Conservation (phyloP, 1,284 basidiomycete species). For the Irpex sp. region DNA sequence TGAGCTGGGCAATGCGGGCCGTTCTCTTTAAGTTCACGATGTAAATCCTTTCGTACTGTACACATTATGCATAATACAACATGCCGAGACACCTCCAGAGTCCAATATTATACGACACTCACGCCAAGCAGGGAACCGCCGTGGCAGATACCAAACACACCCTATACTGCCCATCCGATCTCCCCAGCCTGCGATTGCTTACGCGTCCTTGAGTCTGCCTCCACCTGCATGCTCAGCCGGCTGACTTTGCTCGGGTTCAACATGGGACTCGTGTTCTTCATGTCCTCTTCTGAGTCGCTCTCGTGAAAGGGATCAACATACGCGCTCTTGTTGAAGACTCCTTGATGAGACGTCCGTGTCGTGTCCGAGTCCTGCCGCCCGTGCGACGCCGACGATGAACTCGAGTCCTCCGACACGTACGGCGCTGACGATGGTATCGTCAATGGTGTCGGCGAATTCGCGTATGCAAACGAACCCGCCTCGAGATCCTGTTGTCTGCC, state of each 20-base stretch:
- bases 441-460: background rate
- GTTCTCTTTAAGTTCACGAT: too few species aligned
- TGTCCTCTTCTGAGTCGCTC: background rate
- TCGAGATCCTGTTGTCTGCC: too few species aligned
- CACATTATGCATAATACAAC: too few species aligned
- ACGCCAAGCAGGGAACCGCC: background rate
- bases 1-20: too few species aligned
- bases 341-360: background rate
- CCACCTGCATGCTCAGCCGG: background rate
- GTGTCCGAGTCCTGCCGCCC: background rate
- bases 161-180: constrained; percentile 3
- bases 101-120: background rate
- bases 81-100: background rate
- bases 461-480: background rate
- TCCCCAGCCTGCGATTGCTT: background rate
- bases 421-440: background rate
- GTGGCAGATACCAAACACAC: background rate
- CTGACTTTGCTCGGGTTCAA: background rate
- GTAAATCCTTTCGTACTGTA: too few species aligned
- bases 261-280: background rate
- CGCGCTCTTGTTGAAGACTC: background rate
- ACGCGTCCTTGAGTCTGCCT: background rate
- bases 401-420: background rate
- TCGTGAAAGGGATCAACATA: background rate
- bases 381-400: background rate